Percentiles rank a stretch among this genome's conserved stretches.
These are phyloP conservation scores for Triangularia verruculosa DNA, from an alignment of 2,329 filamentous ascomycete genomes.

Conservation along the genomic window DNA sequence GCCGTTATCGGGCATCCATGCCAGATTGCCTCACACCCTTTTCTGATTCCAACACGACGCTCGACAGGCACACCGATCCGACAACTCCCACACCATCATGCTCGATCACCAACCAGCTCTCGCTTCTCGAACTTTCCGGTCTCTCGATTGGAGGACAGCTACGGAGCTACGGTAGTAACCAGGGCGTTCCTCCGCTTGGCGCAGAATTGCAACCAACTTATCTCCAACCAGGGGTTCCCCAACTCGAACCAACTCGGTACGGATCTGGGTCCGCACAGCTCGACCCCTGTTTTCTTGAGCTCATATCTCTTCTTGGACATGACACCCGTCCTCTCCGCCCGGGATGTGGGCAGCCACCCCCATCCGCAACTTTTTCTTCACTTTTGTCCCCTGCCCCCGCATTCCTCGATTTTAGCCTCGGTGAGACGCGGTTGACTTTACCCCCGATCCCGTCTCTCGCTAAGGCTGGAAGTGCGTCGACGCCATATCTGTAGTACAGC, in stretches of 20 bases:
- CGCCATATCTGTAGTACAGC: conserved; percentile 2
- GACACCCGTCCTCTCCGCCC: neutral
- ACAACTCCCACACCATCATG: neutral
- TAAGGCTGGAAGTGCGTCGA: neutral
- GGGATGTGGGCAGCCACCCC: conserved; percentile 6
- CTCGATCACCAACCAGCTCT: neutral
- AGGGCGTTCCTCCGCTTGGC: conserved; percentile 1
- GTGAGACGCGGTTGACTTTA: neutral
- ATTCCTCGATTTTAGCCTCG: conserved; percentile 7
- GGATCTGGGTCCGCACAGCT: neutral
- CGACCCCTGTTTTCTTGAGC: neutral
- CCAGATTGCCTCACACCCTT: neutral
- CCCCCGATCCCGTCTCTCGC: conserved; percentile 2
- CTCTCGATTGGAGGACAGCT: neutral
- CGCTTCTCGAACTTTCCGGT: conserved; percentile 1
- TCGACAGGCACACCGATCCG: neutral
- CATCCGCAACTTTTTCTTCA: neutral
- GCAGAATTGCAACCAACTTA: conserved; percentile 5
- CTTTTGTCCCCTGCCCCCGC: neutral
- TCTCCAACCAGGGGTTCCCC: conserved; percentile 7
- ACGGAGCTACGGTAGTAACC: neutral
- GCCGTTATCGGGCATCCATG: neutral
- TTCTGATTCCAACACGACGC: neutral
- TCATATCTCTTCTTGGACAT: neutral
- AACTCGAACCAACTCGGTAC: neutral